These are phyloP conservation scores for Corynascus novoguineensis DNA, from an alignment of 495 filamentous ascomycete species.

Conservation along the genomic window DNA sequence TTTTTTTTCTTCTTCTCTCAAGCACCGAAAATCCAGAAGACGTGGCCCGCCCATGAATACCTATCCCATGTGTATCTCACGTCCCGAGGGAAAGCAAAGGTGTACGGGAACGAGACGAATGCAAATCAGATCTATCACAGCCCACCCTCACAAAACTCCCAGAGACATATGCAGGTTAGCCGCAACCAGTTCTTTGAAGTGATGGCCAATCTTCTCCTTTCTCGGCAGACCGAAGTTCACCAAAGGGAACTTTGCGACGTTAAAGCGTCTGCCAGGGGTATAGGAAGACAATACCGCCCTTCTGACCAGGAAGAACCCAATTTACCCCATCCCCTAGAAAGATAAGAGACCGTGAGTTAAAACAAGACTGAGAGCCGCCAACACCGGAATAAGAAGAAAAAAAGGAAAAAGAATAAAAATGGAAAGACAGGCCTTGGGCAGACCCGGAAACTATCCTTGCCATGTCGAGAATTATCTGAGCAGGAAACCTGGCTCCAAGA, in stretches of 20 bases:
- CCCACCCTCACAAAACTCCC: constrained; percentile 10
- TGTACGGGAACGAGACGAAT: not conserved
- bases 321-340: not conserved
- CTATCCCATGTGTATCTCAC: constrained; percentile 5
- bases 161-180: constrained; percentile 13
- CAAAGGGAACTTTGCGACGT: not conserved
- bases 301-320: not conserved
- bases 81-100: not conserved
- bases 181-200: not conserved
- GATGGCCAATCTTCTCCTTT: not conserved
- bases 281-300: not conserved
- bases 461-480: constrained; percentile 1
- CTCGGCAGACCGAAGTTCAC: not conserved
- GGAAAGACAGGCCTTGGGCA: not conserved
- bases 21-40: constrained; percentile 3
- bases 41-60: constrained; percentile 10
- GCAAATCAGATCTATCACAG: constrained; percentile 13
- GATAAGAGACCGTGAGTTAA: not conserved
- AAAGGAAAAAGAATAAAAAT: too few species aligned
- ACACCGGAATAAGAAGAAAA: too few species aligned
- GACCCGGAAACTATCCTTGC: not conserved
- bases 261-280: not conserved
- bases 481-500: not conserved
- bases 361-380: not conserved
- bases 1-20: too few species aligned